Base-by-base conservation (phyloP, 2,329 filamentous ascomycete species). In the Trichophyton rubrum region DNA sequence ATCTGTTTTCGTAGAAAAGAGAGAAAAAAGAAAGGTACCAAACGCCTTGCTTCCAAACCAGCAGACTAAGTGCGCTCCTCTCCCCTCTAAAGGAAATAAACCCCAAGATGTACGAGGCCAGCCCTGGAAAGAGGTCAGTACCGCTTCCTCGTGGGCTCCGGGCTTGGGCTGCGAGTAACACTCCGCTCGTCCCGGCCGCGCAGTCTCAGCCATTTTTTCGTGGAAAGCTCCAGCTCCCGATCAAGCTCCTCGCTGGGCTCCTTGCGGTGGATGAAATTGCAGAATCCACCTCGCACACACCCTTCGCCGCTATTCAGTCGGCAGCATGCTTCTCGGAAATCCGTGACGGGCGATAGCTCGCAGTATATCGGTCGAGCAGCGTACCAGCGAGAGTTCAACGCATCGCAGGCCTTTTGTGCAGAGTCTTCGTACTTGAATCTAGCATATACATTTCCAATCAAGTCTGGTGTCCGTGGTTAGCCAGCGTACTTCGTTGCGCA, bases 391-490 rank as follows among this genome's bases (percentile, higher is more conserved):
- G 83, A 86, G 77, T 97, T 99, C 68, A 97, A 84, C 63, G 87
- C 87, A 77, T 97, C 93, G 81, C 92, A 96, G 63, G 93, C 93
- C 65, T 85, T 84, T 74, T 97, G 91, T 58, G 93, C 91, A 60
- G 86, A 87, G 75, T 99, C 93, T 82, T 99, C 93, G 82, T 97
- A 99, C 78, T 99, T 99, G 87, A 97, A 99, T 68, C 93, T 90
- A 58, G 93, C 93, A 79, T 99, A 99, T 70, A 99, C 93, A 77
- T 99, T 99, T 71, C 93, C 93, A 72, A 99, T 96, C 59, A 99
- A 82, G 77, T 99, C 87, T 89, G 66, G 4, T 24, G 17, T 24
- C 58, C 5, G 24, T 5, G 20, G 22, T 47, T 49, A 43, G 24
- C 60, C 5, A 8, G 51, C 6, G 3, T 35, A 13, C 27, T 33